Evolutionary conservation across 2,329 filamentous ascomycete genomes (phyloP), one percentile per base, ranked within the genome.

Genomic region (Colletotrichum sp.): DNA sequence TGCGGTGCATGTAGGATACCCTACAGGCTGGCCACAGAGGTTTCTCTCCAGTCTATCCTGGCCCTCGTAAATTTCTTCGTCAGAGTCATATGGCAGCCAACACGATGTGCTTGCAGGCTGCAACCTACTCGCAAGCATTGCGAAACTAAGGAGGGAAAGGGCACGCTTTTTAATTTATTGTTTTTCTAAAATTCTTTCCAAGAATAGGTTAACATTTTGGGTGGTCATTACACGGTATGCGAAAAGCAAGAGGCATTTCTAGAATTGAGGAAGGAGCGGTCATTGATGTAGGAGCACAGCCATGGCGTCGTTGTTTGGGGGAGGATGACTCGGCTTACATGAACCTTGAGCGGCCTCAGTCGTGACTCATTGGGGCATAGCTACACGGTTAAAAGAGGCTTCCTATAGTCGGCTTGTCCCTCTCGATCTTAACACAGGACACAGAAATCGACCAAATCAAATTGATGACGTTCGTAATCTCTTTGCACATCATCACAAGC

Each of bases 21-120:
- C 34, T 0, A 14, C 8, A 0, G 0, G 34, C 34, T 16, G 14
- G 0, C 0, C 34, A 36, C 4, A n/a, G 39, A 43, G 18, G 0
- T n/a, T n/a, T 12, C 18, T 12, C 39, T 12, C 18, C 39, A 43
- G 9, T 43, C 39, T 18, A 43, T n/a, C 39, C 39, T n/a, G 18
- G 18, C 39, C 18, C 18, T 43, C 39, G 0, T n/a, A n/a, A n/a
- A 43, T 4, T 1, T 6, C 0, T 0, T 0, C 39, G 3, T n/a
- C 0, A 0, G 9, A 43, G 5, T n/a, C 39, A 4, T 43, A 0
- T 3, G 18, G 39, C 18, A 43, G 39, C 6, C 18, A 43, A 2
- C 18, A 43, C 9, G 3, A 10, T 12, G 8, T 43, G 4, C 8
- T 3, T 3, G 5, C 8, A n/a, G 1, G 1, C 39, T 0, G 8